Evolutionary conservation across 306 rosid species (phyloP), one percentile per base, ranked within the genome.

Genomic region (Pachyrhizus erosus): DNA sequence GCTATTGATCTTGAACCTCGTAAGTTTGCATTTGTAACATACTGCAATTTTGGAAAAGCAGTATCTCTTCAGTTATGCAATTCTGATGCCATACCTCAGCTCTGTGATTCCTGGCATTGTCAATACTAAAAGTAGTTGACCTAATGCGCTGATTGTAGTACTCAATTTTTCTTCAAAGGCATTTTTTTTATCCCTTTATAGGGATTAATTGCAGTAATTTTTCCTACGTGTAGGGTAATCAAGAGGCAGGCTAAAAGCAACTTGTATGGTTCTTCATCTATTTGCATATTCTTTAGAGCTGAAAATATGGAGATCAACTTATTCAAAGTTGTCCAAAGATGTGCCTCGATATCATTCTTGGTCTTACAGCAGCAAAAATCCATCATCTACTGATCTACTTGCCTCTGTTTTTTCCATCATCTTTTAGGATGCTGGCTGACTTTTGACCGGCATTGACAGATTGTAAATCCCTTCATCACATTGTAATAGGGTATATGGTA

Each of bases 391-490:
- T 23, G 3, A 1, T 67, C 62, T 55, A n/a, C 58, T 57, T 37
- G 23, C 62, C 21, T 11, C 48, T 26, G 70, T 46, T 69, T 77
- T 83, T 87, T 75, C 49, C 64, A n/a, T 83, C 23, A 46, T 17
- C 70, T 55, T 66, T 33, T 27, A 60, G 70, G 48, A 69, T 75
- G 67, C 75, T 78, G 51, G 43, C 70, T 70, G 67, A 64, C 18
- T 64, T 71, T 7, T 58, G 81, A 77, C 24, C 37, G 21, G 66
- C 72, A 75, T 64, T 31, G 61, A 77, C 71, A 78, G 68, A 34
- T 62, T 86, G 88, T 73, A 86, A 86, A 82, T 65, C 64, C 64
- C 70, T 77, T 42, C 88, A 11, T 71, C 73, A 78, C 51, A 39
- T 64, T 61, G 67, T 81, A 70, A 40, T 55, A 68, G 40, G 77